phyloP scores from a whole-genome alignment of 2,329 filamentous ascomycete genomes.

The Fusarium abutilonis region DNA sequence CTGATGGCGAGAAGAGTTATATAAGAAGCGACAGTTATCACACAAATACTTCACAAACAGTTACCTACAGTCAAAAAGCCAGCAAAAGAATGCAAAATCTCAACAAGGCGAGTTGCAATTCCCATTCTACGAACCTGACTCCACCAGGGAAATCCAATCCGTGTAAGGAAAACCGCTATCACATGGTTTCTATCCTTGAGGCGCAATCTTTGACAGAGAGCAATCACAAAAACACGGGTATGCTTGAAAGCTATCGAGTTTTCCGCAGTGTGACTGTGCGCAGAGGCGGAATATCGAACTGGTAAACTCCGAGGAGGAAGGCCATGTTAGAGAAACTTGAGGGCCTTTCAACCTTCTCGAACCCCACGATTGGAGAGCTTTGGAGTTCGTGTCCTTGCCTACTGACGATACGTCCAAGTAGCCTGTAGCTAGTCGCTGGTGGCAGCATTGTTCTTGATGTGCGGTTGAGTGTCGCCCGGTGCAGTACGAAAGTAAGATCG shows the following conservation, averaged over 20 bases:
- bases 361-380: not conserved
- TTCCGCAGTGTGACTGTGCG: conserved; percentile 7
- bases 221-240: not conserved
- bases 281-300: not conserved
- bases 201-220: not conserved
- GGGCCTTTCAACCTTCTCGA: conserved; percentile 14
- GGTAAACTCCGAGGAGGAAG: conserved; percentile 1
- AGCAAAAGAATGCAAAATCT: too few relatives aligned
- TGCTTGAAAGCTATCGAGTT: conserved; percentile 11
- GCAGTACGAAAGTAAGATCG: not conserved
- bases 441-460: not conserved
- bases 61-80: too few relatives aligned
- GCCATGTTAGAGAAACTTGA: not conserved
- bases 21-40: too few relatives aligned
- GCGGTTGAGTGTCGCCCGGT: not conserved
- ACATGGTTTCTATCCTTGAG: not conserved
- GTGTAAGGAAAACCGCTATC: not conserved
- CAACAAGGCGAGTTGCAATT: not conserved
- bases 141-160: not conserved
- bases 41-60: too few relatives aligned
- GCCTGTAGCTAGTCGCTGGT: not conserved
- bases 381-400: not conserved
- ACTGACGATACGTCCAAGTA: not conserved
- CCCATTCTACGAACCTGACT: not conserved
- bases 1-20: too few relatives aligned